Conservation (phyloP, 139 green algal genomes). For the Chlorella sp. region DNA sequence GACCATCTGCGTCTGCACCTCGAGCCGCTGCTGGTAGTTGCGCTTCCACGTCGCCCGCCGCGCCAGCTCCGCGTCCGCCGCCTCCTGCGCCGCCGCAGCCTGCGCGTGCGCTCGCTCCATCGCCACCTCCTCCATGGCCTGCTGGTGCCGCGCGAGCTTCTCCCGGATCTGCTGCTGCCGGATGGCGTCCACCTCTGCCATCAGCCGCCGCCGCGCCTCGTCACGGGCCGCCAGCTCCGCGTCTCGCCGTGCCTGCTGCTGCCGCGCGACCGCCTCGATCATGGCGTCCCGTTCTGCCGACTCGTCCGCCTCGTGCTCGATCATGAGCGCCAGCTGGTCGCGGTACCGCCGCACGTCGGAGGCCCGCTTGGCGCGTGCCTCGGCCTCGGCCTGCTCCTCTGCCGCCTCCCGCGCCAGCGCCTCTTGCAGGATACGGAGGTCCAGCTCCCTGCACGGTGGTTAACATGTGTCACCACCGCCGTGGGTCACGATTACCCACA, state of each 20-base stretch:
- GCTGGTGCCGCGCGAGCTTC: slow-evolving; percentile 18
- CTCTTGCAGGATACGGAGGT: slow-evolving; percentile 49
- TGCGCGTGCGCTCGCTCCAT: slow-evolving; percentile 15
- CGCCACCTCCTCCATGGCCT: slow-evolving; percentile 10
- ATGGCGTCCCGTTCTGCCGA: slow-evolving; percentile 35
- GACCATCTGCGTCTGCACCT: slow-evolving; percentile 50
- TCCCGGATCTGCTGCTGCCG: slow-evolving; percentile 42
- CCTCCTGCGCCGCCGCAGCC: slow-evolving; percentile 1
- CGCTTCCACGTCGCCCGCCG: slow-evolving; percentile 6
- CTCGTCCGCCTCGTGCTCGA: slow-evolving; percentile 40
- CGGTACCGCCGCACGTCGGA: slow-evolving; percentile 34
- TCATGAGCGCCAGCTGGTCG: slow-evolving; percentile 46
- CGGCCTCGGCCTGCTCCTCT: slow-evolving; percentile 36
- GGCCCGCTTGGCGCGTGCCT: slow-evolving; percentile 29
- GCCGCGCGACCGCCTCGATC: slow-evolving; percentile 18
- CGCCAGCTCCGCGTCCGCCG: slow-evolving; percentile 5
- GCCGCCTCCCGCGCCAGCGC: slow-evolving; percentile 37
- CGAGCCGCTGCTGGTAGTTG: slow-evolving; percentile 29
- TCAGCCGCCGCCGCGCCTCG: slow-evolving; percentile 32
- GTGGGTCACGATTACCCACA: too few relatives aligned
- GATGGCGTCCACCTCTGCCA: slow-evolving; percentile 46
- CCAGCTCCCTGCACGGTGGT: slow-evolving; percentile 38
- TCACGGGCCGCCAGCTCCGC: slow-evolving; percentile 42
- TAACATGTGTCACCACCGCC: too few relatives aligned
- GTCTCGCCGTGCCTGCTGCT: slow-evolving; percentile 24